phyloP scores from a whole-genome alignment of 306 rosid species.

The Senna tora region DNA sequence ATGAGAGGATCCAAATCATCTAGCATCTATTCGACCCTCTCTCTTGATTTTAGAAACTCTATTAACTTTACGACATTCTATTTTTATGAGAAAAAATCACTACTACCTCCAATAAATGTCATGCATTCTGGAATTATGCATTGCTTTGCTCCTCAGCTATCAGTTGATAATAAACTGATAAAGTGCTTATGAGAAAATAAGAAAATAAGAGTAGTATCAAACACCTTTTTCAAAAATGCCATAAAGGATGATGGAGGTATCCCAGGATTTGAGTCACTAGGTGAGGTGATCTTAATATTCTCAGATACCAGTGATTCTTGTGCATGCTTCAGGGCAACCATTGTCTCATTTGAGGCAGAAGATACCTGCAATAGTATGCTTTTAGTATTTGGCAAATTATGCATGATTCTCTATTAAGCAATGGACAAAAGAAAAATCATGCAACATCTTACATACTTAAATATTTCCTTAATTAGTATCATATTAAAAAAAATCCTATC shows the following conservation, averaged over 20 bases:
- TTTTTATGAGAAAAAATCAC: constrained; percentile 29
- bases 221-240: constrained; percentile 77
- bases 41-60: too few relatives aligned
- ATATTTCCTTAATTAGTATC: neutral
- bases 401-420: constrained; percentile 23
- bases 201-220: constrained; percentile 7
- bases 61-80: constrained; percentile 11
- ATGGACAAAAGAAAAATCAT: constrained; percentile 14
- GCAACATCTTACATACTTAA: neutral
- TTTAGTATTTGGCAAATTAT: constrained; percentile 33
- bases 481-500: neutral
- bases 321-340: constrained; percentile 72
- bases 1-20: too few relatives aligned
- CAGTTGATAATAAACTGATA: constrained; percentile 22
- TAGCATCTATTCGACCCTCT: too few relatives aligned
- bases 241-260: constrained; percentile 93
- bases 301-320: constrained; percentile 71
- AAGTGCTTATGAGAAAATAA: neutral
- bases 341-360: constrained; percentile 63
- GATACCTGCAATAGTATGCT: constrained; percentile 59
- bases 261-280: constrained; percentile 89
- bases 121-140: constrained; percentile 10
- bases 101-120: neutral
- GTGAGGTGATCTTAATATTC: constrained; percentile 56
- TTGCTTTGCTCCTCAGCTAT: constrained; percentile 12